Evolutionary conservation across 495 filamentous ascomycete genomes (phyloP).

Genomic region (Niebla homalea): DNA sequence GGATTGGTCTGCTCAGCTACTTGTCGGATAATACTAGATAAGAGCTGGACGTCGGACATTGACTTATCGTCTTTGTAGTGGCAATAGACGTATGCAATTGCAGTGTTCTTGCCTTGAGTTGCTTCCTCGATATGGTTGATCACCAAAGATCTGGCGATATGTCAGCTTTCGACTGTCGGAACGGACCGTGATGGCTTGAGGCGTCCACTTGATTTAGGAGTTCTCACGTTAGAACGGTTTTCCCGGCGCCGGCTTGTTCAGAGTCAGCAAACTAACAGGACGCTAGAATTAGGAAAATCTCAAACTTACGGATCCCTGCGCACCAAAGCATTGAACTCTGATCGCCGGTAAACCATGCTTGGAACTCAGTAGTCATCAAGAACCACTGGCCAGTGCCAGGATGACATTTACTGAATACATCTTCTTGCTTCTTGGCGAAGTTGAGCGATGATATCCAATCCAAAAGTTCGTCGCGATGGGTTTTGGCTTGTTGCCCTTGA

Average conservation of each 20-base stretch:
- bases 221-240: slow-evolving; percentile 1
- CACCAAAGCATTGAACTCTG: slow-evolving; percentile 1
- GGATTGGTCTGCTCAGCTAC: background rate
- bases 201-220: too few relatives aligned
- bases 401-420: slow-evolving; percentile 2
- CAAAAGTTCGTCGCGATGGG: too few relatives aligned
- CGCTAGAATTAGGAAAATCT: too few relatives aligned
- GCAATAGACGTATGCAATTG: slow-evolving; percentile 2
- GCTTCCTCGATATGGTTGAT: slow-evolving; percentile 2
- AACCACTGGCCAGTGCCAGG: slow-evolving; percentile 4
- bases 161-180: too few relatives aligned
- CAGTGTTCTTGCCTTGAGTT: background rate
- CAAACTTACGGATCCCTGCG: background rate
- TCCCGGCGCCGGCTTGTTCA: background rate
- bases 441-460: slow-evolving; percentile 1
- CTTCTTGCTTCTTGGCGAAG: slow-evolving; percentile 4
- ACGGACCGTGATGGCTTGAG: too few relatives aligned
- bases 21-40: slow-evolving; percentile 5
- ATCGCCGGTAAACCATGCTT: background rate
- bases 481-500: too few relatives aligned
- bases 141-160: background rate
- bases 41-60: background rate
- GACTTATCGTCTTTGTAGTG: slow-evolving; percentile 1
- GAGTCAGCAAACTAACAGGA: too few relatives aligned
- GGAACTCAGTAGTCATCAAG: background rate